Conservation (phyloP, 2,329 filamentous ascomycete genomes). For the Arthroderma sp. region DNA sequence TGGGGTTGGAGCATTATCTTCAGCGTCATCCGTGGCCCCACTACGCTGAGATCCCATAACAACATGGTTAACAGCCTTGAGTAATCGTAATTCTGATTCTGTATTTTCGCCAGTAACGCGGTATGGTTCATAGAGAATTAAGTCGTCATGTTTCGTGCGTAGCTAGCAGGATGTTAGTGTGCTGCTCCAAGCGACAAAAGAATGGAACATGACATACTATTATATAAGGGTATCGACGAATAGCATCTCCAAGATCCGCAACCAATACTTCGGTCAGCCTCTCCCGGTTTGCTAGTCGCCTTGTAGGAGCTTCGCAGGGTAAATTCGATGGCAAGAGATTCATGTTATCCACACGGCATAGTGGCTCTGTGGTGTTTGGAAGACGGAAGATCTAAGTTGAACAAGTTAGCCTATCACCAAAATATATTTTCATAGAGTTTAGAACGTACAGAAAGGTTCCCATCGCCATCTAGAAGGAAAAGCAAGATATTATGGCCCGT, state of each 20-base stretch:
- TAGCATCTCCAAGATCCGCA: conserved; percentile 69
- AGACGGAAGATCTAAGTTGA: conserved; percentile 59
- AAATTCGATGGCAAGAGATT: conserved; percentile 66
- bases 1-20: background rate
- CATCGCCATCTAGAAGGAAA: conserved; percentile 65
- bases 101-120: conserved; percentile 27
- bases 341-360: conserved; percentile 65
- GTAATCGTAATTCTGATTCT: conserved; percentile 50
- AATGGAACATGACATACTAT: conserved; percentile 47
- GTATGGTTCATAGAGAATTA: conserved; percentile 79
- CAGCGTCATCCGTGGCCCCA: background rate
- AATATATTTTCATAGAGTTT: background rate
- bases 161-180: conserved; percentile 39
- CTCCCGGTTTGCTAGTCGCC: conserved; percentile 61
- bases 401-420: background rate
- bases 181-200: no score
- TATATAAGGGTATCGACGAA: conserved; percentile 60
- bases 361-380: conserved; percentile 56
- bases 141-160: conserved; percentile 66
- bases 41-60: background rate
- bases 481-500: conserved; percentile 45
- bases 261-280: conserved; percentile 67
- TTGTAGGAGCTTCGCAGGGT: conserved; percentile 56
- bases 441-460: conserved; percentile 46
- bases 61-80: conserved; percentile 59